Evolutionary conservation across 768 basidiomycete genomes (phyloP).

Genomic region (Pulveroboletus ravenelii): DNA sequence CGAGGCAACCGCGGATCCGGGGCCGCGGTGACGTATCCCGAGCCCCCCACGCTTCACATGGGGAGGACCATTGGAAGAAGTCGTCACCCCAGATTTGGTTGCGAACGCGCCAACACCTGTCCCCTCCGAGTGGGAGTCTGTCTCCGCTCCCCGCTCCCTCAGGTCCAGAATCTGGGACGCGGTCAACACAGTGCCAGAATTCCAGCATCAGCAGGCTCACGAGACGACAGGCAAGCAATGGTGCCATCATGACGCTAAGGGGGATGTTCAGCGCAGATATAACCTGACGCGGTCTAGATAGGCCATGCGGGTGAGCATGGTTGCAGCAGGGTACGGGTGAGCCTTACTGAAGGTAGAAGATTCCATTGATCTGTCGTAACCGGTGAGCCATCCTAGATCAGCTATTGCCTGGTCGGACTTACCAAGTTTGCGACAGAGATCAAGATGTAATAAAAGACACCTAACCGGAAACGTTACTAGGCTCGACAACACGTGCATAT

Average conservation of each 20-base stretch:
- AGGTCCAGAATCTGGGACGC: conserved; percentile 70
- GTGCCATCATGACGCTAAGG: conserved; percentile 78
- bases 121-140: conserved; percentile 70
- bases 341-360: conserved; percentile 78
- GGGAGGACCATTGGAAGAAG: conserved; percentile 21
- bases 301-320: conserved; percentile 11
- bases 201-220: conserved; percentile 33
- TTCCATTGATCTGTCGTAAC: conserved; percentile 58
- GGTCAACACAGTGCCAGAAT: conserved; percentile 4
- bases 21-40: conserved; percentile 48
- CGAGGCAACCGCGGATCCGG: conserved; percentile 52
- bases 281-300: conserved; percentile 64
- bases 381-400: conserved; percentile 1
- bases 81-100: conserved; percentile 48
- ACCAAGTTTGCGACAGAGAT: conserved; percentile 83
- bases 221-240: conserved; percentile 74
- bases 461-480: conserved; percentile 21
- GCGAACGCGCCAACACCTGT: conserved; percentile 64
- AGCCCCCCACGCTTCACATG: conserved; percentile 29
- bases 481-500: neutral
- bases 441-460: conserved; percentile 79
- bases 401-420: conserved; percentile 10
- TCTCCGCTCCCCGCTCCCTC: conserved; percentile 76
- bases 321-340: neutral
- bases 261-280: conserved; percentile 84